Evolutionary conservation across 306 rosid species (phyloP), one percentile per base, ranked within the genome.

Genomic region (Mucuna pruriens): DNA sequence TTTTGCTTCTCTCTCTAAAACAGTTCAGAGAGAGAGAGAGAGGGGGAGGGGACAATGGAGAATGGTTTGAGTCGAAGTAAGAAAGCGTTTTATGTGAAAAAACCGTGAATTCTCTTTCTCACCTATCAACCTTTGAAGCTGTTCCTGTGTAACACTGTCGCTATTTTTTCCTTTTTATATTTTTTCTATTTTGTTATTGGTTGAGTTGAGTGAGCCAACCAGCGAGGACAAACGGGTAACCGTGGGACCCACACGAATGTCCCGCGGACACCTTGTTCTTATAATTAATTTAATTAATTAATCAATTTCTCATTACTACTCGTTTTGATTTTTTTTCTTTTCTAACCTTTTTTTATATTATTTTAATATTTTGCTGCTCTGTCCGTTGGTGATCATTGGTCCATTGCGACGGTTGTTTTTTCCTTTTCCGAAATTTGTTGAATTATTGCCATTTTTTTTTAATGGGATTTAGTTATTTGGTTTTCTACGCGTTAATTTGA

Each of bases 241-340:
- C 4, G 67, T 74, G 86, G 95, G 97, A 13, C 90, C 89, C 88
- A 87, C 93, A 60, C 88, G 89, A 69, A 60, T 74, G 81, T 60
- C 17, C 85, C 93, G 85, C 91, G 86, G 82, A 26, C 45, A 20
- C 16, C 79, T 19, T 29, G 36, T 33, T 68, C 31, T 7, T 11
- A 16, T 33, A 66, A 5, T 64, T 29, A 0, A 9, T n/a, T 36
- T 15, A 22, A 55, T 72, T 75, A 23, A 15, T 25, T 25, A 57
- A 74, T 55, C 40, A 39, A 7, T 64, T 31, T 25, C 39, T 29
- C 31, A 29, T 29, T 1, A 3, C 3, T 29, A 29, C 31, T 29
- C 31, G 31, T 29, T 29, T 29, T 1, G 31, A 29, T 29, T 29
- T 29, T 29, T 29, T 29, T 29, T 1, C 31, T 49, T 77, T 13